Conservation (phyloP, 306 rosid species). For the Vigna trinervia region DNA sequence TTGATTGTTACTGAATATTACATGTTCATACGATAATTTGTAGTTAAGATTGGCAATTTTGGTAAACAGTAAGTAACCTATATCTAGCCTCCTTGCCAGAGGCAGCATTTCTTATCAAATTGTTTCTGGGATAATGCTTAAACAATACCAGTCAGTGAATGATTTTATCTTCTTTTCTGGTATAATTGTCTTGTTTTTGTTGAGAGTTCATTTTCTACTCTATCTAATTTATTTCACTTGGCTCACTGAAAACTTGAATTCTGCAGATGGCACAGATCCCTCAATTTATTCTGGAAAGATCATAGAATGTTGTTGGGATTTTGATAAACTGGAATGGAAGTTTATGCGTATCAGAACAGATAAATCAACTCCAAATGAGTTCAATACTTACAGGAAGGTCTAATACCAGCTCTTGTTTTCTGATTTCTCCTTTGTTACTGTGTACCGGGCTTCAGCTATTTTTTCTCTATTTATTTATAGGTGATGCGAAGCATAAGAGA, state of each 20-base stretch:
- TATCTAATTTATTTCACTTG: slow-evolving; percentile 17
- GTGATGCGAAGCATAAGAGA: slow-evolving; percentile 94
- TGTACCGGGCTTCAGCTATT: slow-evolving; percentile 21
- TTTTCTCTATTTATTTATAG: slow-evolving; percentile 50
- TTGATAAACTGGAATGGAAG: slow-evolving; percentile 72
- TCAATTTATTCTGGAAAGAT: slow-evolving; percentile 77
- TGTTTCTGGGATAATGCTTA: slow-evolving; percentile 16
- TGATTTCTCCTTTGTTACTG: slow-evolving; percentile 10
- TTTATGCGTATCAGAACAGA: slow-evolving; percentile 79
- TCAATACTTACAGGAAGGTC: slow-evolving; percentile 92
- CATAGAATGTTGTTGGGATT: slow-evolving; percentile 81
- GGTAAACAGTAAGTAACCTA: not conserved
- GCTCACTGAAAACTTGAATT: slow-evolving; percentile 28
- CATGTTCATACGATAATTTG: not conserved
- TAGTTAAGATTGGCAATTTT: slow-evolving; percentile 23
- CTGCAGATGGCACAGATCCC: slow-evolving; percentile 83
- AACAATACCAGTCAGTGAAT: slow-evolving; percentile 6
- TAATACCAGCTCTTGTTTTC: slow-evolving; percentile 9
- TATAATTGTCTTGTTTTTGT: slow-evolving; percentile 24
- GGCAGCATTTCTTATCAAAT: not conserved
- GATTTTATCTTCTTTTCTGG: slow-evolving; percentile 16
- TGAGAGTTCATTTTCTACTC: slow-evolving; percentile 12
- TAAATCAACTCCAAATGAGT: slow-evolving; percentile 88
- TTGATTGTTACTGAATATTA: not conserved
- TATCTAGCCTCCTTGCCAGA: slow-evolving; percentile 4